Percentiles rank a stretch among this genome's conserved stretches.
Evolutionary conservation across 768 basidiomycete genomes (phyloP).

Genomic region (Phaeotremella skinneri): DNA sequence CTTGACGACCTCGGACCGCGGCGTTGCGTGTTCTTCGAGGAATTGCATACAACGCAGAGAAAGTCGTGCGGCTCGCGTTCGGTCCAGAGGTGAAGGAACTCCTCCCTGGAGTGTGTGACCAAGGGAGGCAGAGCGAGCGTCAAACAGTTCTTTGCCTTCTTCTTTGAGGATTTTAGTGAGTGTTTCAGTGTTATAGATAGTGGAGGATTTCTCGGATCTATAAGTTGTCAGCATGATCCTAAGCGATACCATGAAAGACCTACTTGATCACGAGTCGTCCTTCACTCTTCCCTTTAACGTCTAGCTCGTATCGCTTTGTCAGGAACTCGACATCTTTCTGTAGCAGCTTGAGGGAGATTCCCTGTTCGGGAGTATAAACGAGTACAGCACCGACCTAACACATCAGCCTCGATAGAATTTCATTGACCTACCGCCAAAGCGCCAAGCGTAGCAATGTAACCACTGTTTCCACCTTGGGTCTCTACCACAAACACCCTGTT

Average conservation of each 20-base stretch:
- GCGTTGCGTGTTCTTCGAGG: slow-evolving; percentile 75
- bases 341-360: slow-evolving; percentile 78
- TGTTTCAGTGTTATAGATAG: slow-evolving; percentile 84
- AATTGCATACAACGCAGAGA: slow-evolving; percentile 91
- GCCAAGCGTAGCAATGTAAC: slow-evolving; percentile 92
- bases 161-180: slow-evolving; percentile 92
- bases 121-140: slow-evolving; percentile 89
- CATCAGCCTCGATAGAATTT: background rate
- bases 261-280: slow-evolving; percentile 90
- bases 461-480: slow-evolving; percentile 94
- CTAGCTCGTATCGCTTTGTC: slow-evolving; percentile 76
- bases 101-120: slow-evolving; percentile 97
- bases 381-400: slow-evolving; percentile 80
- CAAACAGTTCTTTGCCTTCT: slow-evolving; percentile 87
- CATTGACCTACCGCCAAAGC: slow-evolving; percentile 76
- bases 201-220: slow-evolving; percentile 82
- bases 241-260: slow-evolving; percentile 35
- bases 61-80: slow-evolving; percentile 82
- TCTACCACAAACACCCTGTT: slow-evolving; percentile 97
- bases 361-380: slow-evolving; percentile 89
- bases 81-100: slow-evolving; percentile 90
- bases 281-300: slow-evolving; percentile 83
- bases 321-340: slow-evolving; percentile 83
- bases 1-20: slow-evolving; percentile 44
- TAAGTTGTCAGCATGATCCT: background rate